A percentile compares a stretch with the other conserved stretches of the same genome.
These are phyloP conservation scores for Blastobotrys attinorum DNA, from an alignment of 805 yeast species.

Conservation along the genomic window DNA sequence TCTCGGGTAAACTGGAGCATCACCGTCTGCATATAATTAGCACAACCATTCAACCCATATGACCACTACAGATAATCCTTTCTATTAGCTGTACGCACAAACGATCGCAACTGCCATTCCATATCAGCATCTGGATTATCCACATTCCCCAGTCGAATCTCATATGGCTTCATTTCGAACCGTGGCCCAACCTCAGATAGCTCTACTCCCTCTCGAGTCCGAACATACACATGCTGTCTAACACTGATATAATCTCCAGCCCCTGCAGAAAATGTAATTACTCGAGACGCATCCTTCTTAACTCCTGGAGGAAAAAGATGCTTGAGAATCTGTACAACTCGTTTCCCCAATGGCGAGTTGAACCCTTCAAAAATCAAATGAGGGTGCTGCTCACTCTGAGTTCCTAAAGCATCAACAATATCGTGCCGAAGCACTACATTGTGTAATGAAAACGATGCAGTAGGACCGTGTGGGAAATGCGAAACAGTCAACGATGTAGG, in stretches of 20 bases:
- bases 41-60: too few species aligned
- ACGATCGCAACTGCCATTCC: conserved; percentile 94
- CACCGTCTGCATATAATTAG: too few species aligned
- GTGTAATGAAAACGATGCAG: conserved; percentile 88
- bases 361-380: conserved; percentile 91
- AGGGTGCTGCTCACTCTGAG: conserved; percentile 86
- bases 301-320: conserved; percentile 97
- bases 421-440: conserved; percentile 94
- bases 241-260: conserved; percentile 88
- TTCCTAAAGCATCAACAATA: conserved; percentile 65
- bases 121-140: conserved; percentile 95
- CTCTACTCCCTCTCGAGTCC: conserved; percentile 81
- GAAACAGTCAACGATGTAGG: conserved; percentile 90
- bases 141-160: conserved; percentile 78
- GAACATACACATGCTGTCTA: conserved; percentile 90
- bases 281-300: conserved; percentile 80
- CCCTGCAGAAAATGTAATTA: conserved; percentile 87
- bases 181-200: conserved; percentile 98
- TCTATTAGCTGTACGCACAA: conserved; percentile 90
- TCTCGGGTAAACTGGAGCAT: too few species aligned
- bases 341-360: conserved; percentile 67
- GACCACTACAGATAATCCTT: conserved; percentile 74
- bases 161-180: conserved; percentile 91
- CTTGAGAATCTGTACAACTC: conserved; percentile 73
- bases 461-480: conserved; percentile 98